Evolutionary conservation across 2,329 filamentous ascomycete genomes (phyloP), one percentile per base, ranked within the genome.

Genomic region (Xylariaceae sp.): DNA sequence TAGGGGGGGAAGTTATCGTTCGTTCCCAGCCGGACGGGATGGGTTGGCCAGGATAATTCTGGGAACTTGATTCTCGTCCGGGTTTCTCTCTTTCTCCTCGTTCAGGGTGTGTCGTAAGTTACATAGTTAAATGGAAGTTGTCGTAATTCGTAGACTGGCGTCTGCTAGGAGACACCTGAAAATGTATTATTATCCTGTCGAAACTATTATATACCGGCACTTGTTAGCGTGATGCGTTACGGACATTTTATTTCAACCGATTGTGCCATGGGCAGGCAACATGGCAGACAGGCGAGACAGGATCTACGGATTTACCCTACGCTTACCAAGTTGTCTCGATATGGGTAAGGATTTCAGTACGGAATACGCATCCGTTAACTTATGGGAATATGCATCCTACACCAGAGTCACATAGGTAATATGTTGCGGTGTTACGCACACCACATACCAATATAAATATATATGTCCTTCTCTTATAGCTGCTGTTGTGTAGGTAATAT

Each of bases 11-110:
- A 45, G 41, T n/a, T 45, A 13, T 45, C 52, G 59, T 58, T 30
- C 58, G 63, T 64, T 68, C 64, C 67, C 68, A 68, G 68, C 66
- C 63, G 66, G 66, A 57, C 65, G 68, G 68, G 23, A 30, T 30
- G 23, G 68, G 68, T 69, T 45, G 5, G 41, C 41, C 41, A n/a
- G 41, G 41, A 45, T 45, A n/a, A 7, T 45, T 45, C 23, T 30
- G 23, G 23, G 13, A 45, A 2, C 5, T 30, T 9, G 37, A 41
- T 41, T 41, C 41, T 15, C 41, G 13, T n/a, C 41, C 41, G n/a
- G 41, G 41, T 45, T 45, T 45, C 41, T n/a, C 41, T 45, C 41
- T 3, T 10, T 30, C 23, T 30, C 23, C 23, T 30, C 23, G 5
- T 5, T 30, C 37, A 41, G 37, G 9, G 11, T 8, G 7, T 41